These are phyloP conservation scores for Tolypocladium amazonense DNA, from an alignment of 2,329 filamentous ascomycete species.

Conservation along the genomic window DNA sequence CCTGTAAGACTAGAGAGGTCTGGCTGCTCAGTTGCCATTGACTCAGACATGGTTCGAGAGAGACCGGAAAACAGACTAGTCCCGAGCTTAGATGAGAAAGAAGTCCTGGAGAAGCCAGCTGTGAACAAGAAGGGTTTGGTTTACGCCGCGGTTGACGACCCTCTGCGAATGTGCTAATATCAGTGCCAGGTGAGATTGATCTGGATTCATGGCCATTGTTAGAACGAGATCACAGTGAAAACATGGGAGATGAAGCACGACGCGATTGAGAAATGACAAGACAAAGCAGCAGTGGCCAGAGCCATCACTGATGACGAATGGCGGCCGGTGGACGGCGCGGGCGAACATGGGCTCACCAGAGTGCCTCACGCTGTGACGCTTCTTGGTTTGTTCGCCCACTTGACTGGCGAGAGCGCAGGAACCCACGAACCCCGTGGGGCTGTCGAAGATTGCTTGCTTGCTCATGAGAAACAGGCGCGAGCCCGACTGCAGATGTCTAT, in stretches of 20 bases:
- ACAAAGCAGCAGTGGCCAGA: neutral
- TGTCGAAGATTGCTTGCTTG: neutral
- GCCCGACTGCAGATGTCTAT: neutral
- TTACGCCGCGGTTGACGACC: neutral
- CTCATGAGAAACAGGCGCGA: neutral
- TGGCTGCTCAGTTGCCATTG: constrained; percentile 33
- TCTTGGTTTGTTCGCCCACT: neutral
- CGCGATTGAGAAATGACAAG: neutral
- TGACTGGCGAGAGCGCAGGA: neutral
- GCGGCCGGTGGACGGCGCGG: neutral
- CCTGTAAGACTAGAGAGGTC: constrained; percentile 31
- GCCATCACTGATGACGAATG: neutral
- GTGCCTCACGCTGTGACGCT: neutral
- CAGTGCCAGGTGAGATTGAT: neutral
- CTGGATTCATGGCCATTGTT: neutral
- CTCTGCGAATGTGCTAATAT: neutral
- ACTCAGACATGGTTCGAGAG: constrained; percentile 32
- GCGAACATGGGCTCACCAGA: neutral
- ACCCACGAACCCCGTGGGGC: neutral
- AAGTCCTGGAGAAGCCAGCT: neutral
- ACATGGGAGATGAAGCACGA: neutral
- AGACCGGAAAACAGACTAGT: neutral
- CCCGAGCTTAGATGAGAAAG: neutral
- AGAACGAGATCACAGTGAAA: neutral
- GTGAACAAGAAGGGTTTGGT: neutral